Conservation (phyloP, 2,329 filamentous ascomycete genomes). For the Raffaelea albimanens region DNA sequence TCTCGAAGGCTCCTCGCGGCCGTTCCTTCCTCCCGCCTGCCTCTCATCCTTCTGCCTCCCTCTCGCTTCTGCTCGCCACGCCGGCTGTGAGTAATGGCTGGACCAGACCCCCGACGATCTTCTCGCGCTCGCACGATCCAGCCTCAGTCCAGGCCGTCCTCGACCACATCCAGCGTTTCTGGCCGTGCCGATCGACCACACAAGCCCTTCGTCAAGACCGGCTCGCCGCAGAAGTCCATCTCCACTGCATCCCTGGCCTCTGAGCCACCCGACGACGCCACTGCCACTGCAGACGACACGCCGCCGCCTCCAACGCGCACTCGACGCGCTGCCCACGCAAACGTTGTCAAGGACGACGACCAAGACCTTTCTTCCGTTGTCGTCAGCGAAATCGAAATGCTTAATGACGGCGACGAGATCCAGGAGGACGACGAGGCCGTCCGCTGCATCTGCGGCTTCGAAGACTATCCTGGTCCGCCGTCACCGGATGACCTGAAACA, state of each 20-base stretch:
- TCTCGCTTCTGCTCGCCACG: constrained; percentile 12
- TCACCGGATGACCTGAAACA: constrained; percentile 45
- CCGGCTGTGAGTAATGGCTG: constrained; percentile 45
- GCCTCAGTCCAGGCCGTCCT: constrained; percentile 67
- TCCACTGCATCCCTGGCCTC: constrained; percentile 66
- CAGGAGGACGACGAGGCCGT: constrained; percentile 90
- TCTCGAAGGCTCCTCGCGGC: background rate
- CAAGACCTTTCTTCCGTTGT: constrained; percentile 31
- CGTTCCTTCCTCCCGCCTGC: constrained; percentile 14
- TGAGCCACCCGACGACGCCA: constrained; percentile 54
- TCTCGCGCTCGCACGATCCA: constrained; percentile 79
- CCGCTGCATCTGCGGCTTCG: constrained; percentile 86
- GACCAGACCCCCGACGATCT: constrained; percentile 70
- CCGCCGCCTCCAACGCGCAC: constrained; percentile 64
- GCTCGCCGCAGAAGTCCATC: constrained; percentile 66
- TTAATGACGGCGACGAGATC: constrained; percentile 58
- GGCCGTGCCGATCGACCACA: constrained; percentile 66
- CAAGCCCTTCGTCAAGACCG: constrained; percentile 61
- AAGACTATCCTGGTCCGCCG: constrained; percentile 84
- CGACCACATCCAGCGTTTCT: constrained; percentile 65
- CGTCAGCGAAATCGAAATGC: constrained; percentile 38
- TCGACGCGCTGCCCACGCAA: constrained; percentile 24
- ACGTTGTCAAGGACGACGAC: constrained; percentile 38
- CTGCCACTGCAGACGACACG: constrained; percentile 47
- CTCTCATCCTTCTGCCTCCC: constrained; percentile 9